A percentile compares a stretch with the other conserved stretches of the same genome.
phyloP scores from a whole-genome alignment of 164 flowering plant species.

The Paratinospora sagittata region DNA sequence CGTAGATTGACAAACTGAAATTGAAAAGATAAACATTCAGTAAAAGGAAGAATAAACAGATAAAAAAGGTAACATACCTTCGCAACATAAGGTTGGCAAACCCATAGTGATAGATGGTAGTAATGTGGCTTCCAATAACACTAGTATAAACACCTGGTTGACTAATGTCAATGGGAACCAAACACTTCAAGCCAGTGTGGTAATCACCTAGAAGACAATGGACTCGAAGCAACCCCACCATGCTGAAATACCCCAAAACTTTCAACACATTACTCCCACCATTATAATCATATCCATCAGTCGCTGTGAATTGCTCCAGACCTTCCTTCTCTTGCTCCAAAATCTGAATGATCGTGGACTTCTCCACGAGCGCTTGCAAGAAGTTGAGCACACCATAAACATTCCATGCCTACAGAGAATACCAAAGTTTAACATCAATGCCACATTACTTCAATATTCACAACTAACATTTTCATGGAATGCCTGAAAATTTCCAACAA shows the following conservation, averaged over 20 bases:
- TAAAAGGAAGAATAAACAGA: background rate
- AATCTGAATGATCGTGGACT: constrained; percentile 73
- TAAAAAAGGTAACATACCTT: constrained; percentile 42
- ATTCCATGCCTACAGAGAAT: constrained; percentile 74
- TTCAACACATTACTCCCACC: constrained; percentile 98
- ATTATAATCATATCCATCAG: constrained; percentile 92
- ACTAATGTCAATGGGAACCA: constrained; percentile 85
- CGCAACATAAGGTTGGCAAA: constrained; percentile 96
- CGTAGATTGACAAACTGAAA: background rate
- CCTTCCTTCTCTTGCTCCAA: constrained; percentile 94
- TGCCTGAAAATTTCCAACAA: no score
- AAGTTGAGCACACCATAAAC: constrained; percentile 95
- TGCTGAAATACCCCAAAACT: constrained; percentile 96
- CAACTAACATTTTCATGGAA: background rate
- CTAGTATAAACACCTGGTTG: constrained; percentile 87
- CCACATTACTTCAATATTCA: background rate
- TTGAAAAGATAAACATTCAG: background rate
- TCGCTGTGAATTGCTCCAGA: constrained; percentile 79
- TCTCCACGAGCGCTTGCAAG: constrained; percentile 98
- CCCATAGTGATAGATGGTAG: constrained; percentile 92
- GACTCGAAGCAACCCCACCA: constrained; percentile 92
- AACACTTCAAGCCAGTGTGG: constrained; percentile 89
- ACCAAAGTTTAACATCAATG: background rate
- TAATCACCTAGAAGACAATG: constrained; percentile 98
- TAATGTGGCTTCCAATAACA: constrained; percentile 92